phyloP scores from a whole-genome alignment of 2,329 filamentous ascomycete genomes.

The Madurella fahalii region DNA sequence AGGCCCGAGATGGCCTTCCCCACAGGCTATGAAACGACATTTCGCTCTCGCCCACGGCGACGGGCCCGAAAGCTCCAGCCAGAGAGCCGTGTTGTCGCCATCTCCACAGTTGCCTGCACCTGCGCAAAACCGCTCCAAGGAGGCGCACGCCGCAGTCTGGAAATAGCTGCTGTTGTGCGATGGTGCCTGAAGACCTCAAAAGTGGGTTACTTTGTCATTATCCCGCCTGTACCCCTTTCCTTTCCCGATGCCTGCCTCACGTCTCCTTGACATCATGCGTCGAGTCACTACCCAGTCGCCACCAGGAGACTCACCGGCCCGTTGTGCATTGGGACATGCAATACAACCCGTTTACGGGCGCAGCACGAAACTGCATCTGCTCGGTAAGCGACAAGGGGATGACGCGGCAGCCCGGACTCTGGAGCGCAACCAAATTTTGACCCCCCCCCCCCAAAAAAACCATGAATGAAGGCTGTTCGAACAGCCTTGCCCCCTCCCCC shows the following conservation, averaged over 20 bases:
- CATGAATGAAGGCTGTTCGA: too few species aligned
- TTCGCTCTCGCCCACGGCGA: conserved; percentile 1
- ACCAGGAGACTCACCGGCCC: too few species aligned
- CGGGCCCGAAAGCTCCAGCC: conserved; percentile 4
- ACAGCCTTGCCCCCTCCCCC: too few species aligned
- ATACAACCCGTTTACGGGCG: too few species aligned
- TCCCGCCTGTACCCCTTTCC: neutral
- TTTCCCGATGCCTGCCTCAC: neutral
- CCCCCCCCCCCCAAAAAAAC: too few species aligned
- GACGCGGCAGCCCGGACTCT: too few species aligned
- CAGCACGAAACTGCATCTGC: too few species aligned
- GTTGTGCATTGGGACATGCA: too few species aligned
- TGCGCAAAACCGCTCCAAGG: neutral
- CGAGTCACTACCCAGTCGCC: too few species aligned
- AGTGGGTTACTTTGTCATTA: neutral
- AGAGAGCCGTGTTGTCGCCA: conserved; percentile 4
- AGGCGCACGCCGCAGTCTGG: neutral
- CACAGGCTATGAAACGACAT: conserved; percentile 12
- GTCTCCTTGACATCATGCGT: neutral
- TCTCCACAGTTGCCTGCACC: too few species aligned
- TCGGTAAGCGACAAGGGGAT: too few species aligned
- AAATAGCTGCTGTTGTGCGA: conserved; percentile 25
- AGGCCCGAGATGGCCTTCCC: conserved; percentile 12
- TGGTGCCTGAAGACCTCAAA: conserved; percentile 2
- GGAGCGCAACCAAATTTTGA: too few species aligned